Evolutionary conservation across 805 yeast species (phyloP).

Genomic region (Kazachstania viticola): DNA sequence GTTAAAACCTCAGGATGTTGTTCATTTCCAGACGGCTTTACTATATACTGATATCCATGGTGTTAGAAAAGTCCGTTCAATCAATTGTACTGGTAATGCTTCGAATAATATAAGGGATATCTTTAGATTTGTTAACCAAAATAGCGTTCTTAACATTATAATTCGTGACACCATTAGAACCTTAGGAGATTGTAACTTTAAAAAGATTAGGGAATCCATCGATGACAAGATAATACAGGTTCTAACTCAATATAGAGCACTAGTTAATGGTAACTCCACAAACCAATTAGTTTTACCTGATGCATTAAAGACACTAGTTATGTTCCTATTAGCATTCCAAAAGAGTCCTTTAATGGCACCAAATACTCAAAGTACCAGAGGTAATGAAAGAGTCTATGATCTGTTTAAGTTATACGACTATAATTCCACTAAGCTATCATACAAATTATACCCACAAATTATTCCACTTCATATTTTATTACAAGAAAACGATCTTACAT

Average conservation of each 20-base stretch:
- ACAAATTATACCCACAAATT: conserved; percentile 70
- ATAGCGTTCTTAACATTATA: conserved; percentile 42
- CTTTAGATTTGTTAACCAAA: conserved; percentile 72
- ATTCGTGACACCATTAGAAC: conserved; percentile 37
- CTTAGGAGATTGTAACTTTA: conserved; percentile 33
- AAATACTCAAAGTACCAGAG: conserved; percentile 28
- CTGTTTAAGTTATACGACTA: conserved; percentile 35
- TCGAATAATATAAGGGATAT: conserved; percentile 63
- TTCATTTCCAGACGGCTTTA: conserved; percentile 84
- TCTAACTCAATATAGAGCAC: conserved; percentile 44
- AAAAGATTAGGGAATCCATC: conserved; percentile 41
- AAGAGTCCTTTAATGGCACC: conserved; percentile 52
- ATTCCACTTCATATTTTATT: conserved; percentile 57
- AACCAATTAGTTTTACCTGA: conserved; percentile 69
- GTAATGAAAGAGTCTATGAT: conserved; percentile 54
- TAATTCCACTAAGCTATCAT: conserved; percentile 41
- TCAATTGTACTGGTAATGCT: conserved; percentile 72
- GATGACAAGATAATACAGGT: conserved; percentile 43
- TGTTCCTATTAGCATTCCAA: conserved; percentile 54
- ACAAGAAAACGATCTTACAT: conserved; percentile 42
- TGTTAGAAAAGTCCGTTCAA: conserved; percentile 71
- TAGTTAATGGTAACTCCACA: conserved; percentile 31
- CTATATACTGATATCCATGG: conserved; percentile 75
- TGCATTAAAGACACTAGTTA: conserved; percentile 59
- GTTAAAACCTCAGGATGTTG: conserved; percentile 46